A percentile compares a stretch with the other conserved stretches of the same genome.
phyloP scores from a whole-genome alignment of 2,329 filamentous ascomycete genomes.

The Colletotrichum echinochloae region DNA sequence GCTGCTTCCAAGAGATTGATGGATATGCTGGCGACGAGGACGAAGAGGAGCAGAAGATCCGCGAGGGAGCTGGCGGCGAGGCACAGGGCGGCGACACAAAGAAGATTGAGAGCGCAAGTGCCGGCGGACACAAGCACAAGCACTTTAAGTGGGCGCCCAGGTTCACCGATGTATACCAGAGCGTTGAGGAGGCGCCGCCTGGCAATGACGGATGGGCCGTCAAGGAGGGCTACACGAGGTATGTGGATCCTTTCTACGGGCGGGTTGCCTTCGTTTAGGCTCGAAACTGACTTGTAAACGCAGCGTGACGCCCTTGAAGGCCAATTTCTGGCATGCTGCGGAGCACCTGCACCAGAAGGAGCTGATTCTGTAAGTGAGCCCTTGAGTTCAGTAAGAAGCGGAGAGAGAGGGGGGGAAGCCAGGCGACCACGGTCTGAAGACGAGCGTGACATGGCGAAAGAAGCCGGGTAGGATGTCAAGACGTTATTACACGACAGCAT shows the following conservation, averaged over 20 bases:
- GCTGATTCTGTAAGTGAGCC: slow-evolving; percentile 82
- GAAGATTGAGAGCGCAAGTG: slow-evolving; percentile 48
- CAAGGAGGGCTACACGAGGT: slow-evolving; percentile 88
- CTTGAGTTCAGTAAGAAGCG: slow-evolving; percentile 42
- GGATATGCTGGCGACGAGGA: slow-evolving; percentile 72
- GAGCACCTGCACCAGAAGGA: slow-evolving; percentile 74
- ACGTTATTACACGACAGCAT: slow-evolving; percentile 12
- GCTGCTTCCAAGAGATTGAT: slow-evolving; percentile 86
- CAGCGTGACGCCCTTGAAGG: slow-evolving; percentile 90
- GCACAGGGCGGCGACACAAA: slow-evolving; percentile 44
- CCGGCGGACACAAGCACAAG: slow-evolving; percentile 73
- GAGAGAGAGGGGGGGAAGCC: neutral
- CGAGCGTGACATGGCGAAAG: slow-evolving; percentile 28
- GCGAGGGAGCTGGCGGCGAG: slow-evolving; percentile 70
- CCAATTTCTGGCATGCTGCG: slow-evolving; percentile 87
- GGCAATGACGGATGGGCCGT: slow-evolving; percentile 96
- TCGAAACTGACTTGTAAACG: slow-evolving; percentile 38
- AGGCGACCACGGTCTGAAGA: neutral
- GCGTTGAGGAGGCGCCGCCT: slow-evolving; percentile 81
- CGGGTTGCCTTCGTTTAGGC: slow-evolving; percentile 11
- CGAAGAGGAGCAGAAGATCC: slow-evolving; percentile 79
- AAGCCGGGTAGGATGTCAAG: slow-evolving; percentile 33
- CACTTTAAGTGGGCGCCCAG: slow-evolving; percentile 96
- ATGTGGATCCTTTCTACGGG: slow-evolving; percentile 46
- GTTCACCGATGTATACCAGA: slow-evolving; percentile 88